These are phyloP conservation scores for Coccomyxa sp. DNA, from an alignment of 139 green algal species.

Conservation along the genomic window DNA sequence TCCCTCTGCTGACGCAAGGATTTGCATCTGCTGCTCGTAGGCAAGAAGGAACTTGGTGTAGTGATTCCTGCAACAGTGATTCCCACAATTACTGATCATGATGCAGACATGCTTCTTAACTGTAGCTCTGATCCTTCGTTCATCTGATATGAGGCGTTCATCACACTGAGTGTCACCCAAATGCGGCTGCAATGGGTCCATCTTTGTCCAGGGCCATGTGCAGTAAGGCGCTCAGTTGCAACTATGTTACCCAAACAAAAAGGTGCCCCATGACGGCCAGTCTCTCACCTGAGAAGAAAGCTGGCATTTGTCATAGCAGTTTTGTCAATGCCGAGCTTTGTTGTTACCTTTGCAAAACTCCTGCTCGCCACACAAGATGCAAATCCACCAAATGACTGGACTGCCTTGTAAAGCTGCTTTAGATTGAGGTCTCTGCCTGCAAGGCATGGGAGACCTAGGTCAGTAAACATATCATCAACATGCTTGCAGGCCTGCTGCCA, in stretches of 20 bases:
- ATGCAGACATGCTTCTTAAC: too few species aligned
- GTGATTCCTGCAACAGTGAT: too few species aligned
- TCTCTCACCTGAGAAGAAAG: slow-evolving; percentile 10
- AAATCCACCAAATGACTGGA: slow-evolving; percentile 12
- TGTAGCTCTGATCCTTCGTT: too few species aligned
- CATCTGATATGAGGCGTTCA: too few species aligned
- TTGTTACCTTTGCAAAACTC: slow-evolving; percentile 3
- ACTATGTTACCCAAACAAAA: too few species aligned
- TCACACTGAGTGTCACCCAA: not conserved
- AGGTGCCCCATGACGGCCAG: too few species aligned
- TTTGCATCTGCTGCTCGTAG: not conserved
- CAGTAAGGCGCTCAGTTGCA: not conserved
- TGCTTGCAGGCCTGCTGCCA: too few species aligned
- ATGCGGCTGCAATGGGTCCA: not conserved
- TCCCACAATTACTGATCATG: too few species aligned
- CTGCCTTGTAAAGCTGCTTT: slow-evolving; percentile 10
- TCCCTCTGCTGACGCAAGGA: too few species aligned
- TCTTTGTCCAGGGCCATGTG: not conserved
- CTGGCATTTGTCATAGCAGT: slow-evolving; percentile 8
- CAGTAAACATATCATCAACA: too few species aligned
- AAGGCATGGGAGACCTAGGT: not conserved
- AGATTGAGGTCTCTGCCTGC: slow-evolving; percentile 14
- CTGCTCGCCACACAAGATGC: not conserved
- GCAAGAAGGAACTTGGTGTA: not conserved
- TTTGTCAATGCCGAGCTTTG: slow-evolving; percentile 12